Base-by-base conservation (phyloP, 495 filamentous ascomycete species). In the Schizothecium vesticola region DNA sequence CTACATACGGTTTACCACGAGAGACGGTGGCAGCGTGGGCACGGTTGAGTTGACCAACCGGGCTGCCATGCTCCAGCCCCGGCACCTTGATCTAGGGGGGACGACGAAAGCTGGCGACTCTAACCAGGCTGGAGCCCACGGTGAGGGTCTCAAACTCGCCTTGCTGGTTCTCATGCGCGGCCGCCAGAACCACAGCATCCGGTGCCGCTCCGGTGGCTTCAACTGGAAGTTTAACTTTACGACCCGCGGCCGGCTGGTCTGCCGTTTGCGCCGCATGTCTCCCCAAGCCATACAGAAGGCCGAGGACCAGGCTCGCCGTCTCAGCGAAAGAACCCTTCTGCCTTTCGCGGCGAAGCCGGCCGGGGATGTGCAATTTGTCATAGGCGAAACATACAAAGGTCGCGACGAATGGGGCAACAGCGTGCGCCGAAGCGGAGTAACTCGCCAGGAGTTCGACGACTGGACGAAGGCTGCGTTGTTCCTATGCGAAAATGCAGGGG, bases 81-180 rank as follows among this genome's bases (percentile, higher is more conserved):
- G 65, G 59, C 65, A 74, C 24, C 56, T 74, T 3, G 63, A 69
- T 7, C 61, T 72, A 51, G 72, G 70, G n/a, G 70, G 67, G 0
- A 67, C 70, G 3, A 72, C 55, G 29, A 74, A 74, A 36, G 21
- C 19, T 13, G 36, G 59, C 51, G 67, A 71, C 22, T 22, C 0
- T 6, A 58, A 56, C 36, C 70, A 74, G 63, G 70, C 68, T 3
- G 72, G 72, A 1, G 63, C 61, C n/a, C 72, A 74, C 56, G 72
- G 72, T 8, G 72, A 74, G 63, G 72, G 72, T 26, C 63, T 74
- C 24, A 74, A 74, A 21, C 24, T 74, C 58, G 72, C 67, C 6
- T 56, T 70, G 33, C 62, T 72, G 3, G 66, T 72, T 24, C n/a
- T 74, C 1, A 66, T 74, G 72, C 65, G 72, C 57, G 29, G 56